Base-by-base conservation (phyloP, 148 eudicot species). In the Beta vulgaris region DNA sequence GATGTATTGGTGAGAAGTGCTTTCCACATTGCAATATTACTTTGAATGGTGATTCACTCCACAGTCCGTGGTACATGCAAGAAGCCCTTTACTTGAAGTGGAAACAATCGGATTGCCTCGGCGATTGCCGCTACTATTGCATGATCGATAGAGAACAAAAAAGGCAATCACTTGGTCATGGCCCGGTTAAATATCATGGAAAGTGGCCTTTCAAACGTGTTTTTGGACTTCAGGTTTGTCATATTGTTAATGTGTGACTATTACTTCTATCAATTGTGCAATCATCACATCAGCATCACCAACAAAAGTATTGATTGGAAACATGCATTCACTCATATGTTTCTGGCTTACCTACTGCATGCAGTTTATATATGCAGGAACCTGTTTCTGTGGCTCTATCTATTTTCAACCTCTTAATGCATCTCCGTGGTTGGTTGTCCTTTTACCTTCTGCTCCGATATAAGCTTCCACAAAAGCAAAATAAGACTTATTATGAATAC, bases 201-300 rank as follows among this genome's bases (percentile, higher is more conserved):
- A 93, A 93, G 83, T 93, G 98, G 97, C 97, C 98, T 8, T 91
- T 91, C 80, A 84, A 60, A 72, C 94, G 92, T 61, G 79, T 89
- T 35, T 82, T 76, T 63, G 92, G 94, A 51, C 79, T 91, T 70
- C 98, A 93, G 97, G 98, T 93, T 80, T 67, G 86, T 76, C 58
- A 61, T 26, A 71, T 16, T 31, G 16, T 43, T 66, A 26, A 72
- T 36, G 28, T 28, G 55, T 54, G 29, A 11, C 42, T 58, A 46
- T 18, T 25, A n/a, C 10, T 34, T 68, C 44, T 53, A 59, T 23
- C 1, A 42, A 57, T 42, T 73, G 28, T 32, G 21, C 48, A 26
- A 48, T 39, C 29, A 54, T 4, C 1, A 31, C 68, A n/a, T 28
- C 68, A 40, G 25, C 6, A 5, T 35, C 53, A 9, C 16, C 60